Conservation (phyloP, 257 asterid genomes). For the Solanum chilense region DNA sequence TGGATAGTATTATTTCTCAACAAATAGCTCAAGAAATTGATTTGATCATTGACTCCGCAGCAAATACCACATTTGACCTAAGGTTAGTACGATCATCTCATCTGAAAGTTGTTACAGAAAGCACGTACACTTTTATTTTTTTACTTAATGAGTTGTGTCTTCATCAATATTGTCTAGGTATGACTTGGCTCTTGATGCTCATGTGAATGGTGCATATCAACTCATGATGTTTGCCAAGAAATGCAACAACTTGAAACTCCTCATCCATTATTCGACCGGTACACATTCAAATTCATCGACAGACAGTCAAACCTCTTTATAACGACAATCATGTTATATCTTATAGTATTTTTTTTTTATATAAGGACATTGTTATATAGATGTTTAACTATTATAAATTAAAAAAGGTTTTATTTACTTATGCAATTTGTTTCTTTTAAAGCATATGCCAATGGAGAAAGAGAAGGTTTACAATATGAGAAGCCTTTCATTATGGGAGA, state of each 20-base stretch:
- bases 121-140: accelerated
- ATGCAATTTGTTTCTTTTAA: neutral
- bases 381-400: neutral
- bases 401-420: neutral
- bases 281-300: neutral
- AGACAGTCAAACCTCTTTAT: neutral
- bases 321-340: neutral
- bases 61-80: neutral
- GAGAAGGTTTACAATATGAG: neutral
- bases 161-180: neutral
- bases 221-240: slow-evolving; percentile 28
- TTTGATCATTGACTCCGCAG: neutral
- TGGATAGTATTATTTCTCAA: neutral
- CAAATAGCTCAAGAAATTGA: neutral
- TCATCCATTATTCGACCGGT: slow-evolving; percentile 14
- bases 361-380: neutral
- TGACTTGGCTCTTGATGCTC: slow-evolving; percentile 12
- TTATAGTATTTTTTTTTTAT: no score
- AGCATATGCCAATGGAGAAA: neutral
- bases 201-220: slow-evolving; percentile 16
- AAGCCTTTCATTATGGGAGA: neutral
- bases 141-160: neutral
- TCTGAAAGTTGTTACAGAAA: neutral
- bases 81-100: neutral
- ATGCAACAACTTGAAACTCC: slow-evolving; percentile 35